Base-by-base conservation (phyloP, 1,139 yeast species). In the Hemisphaericaspora subhashii region DNA sequence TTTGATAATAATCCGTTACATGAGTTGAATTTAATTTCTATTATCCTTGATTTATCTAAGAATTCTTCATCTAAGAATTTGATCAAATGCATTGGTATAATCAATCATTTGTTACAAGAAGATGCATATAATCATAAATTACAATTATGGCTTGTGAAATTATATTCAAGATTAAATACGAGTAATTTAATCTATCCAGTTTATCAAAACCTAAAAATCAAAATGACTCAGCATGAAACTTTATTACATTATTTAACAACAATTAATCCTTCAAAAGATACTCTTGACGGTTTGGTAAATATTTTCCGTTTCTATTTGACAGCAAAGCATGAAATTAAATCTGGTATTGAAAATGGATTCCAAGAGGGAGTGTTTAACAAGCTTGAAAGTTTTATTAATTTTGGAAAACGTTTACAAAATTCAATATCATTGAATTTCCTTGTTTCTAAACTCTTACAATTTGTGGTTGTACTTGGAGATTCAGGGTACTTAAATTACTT, bases 221-320 rank as follows among this genome's bases (percentile, higher is more conserved):
- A 85, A 53, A 83, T 83, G 66, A 63, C 89, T 10, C 98, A 92
- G 59, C 71, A 77, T 45, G 98, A 92, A 54, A 79, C 92, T 0
- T 60, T 89, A 39, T 74, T 82, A 12, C 82, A 84, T 46, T 68
- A 73, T 43, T 55, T 86, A 11, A 55, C 70, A 6, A 69, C 80
- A 1, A 67, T 87, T 36, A 54, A 79, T 0, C 72, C 74, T 1
- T 50, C 62, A 0, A 55, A 54, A 35, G 45, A 47, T 10, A 58
- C 54, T 31, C 49, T 68, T 30, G 54, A 56, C 18, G 50, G 52
- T 21, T 53, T 68, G 32, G 52, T 67, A 12, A 53, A 60, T 16
- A 57, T 66, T 14, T 70, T 54, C 46, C 47, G 71, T 5, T 74
- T 82, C 43, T 83, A 83, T 51, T 59, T 72, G 38, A 66, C 81